Base-by-base conservation (phyloP, 2,329 filamentous ascomycete genomes). In the Trichoderma aggressivum region DNA sequence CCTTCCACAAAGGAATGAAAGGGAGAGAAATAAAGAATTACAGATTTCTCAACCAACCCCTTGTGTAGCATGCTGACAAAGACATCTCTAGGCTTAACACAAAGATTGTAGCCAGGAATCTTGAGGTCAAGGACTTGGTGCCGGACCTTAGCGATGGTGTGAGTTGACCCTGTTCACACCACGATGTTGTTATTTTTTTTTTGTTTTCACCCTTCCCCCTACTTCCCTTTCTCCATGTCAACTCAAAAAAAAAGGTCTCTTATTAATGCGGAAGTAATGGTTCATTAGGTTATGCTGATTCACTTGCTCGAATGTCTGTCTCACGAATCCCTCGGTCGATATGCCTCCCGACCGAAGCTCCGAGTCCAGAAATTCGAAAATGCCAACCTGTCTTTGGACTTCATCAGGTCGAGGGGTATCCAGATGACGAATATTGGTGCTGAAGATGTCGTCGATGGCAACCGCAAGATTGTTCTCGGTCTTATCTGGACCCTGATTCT, bases 391-490 rank as follows among this genome's bases (percentile, higher is more conserved):
- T 93, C 94, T 63, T 90, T 99, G 73, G 91, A 98, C 82, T 99
- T 96, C 78, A 94, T 99, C 84, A 97, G 93, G 79, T 90, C 89
- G 71, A 87, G 94, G 76, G 91, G 94, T 24, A 98, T 99, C 74
- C 95, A 97, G 81, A 93, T 99, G 91, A 98, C 94, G 75, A 99
- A 99, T 77, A 98, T 98, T 78, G 96, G 96, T 67, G 96, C 96
- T 8, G 96, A 98, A 82, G 96, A 99, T 86, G 93, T 99, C 28
- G 96, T 99, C 34, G 95, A 99, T 81, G 96, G 96, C 43, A 99
- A 98, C 81, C 89, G 92, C 76, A 99, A 98, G 86, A 98, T 99
- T 78, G 97, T 98, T 72, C 86, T 99, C 34, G 96, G 96, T 34
- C 86, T 99, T 76, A 98, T 99, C 82, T 99, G 96, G 96, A 99